Evolutionary conservation across 306 rosid species (phyloP).

Genomic region (Trifolium dubium): DNA sequence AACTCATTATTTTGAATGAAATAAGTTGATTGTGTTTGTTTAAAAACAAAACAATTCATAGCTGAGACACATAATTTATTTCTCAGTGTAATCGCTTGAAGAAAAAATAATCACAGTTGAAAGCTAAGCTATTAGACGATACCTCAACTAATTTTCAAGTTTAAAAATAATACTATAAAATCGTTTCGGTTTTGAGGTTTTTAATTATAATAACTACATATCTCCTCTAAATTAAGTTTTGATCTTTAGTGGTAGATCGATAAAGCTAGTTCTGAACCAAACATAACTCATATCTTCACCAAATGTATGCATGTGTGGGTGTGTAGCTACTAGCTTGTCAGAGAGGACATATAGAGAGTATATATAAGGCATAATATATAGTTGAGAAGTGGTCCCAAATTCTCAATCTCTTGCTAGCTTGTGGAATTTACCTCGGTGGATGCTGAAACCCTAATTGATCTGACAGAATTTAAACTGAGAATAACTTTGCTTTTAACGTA

Average conservation of each 20-base stretch:
- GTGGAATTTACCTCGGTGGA: conserved; percentile 21
- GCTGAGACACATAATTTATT: too few species aligned
- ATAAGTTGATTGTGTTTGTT: too few species aligned
- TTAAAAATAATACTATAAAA: too few species aligned
- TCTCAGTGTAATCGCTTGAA: too few species aligned
- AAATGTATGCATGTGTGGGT: neutral
- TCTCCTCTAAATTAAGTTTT: neutral
- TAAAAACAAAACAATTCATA: too few species aligned
- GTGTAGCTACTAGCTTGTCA: conserved; percentile 21
- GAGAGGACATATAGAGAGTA: conserved; percentile 33
- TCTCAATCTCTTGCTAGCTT: neutral
- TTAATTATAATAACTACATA: neutral
- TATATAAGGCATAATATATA: conserved; percentile 33
- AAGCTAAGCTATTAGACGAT: too few species aligned
- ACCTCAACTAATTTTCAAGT: too few species aligned
- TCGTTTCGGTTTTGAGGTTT: neutral
- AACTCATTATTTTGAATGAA: too few species aligned
- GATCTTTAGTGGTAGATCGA: conserved; percentile 16
- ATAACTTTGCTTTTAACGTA: conserved; percentile 10
- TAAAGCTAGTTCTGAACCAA: conserved; percentile 9
- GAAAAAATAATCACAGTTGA: too few species aligned
- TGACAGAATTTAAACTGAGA: conserved; percentile 44
- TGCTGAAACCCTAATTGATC: conserved; percentile 52
- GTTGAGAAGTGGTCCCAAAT: conserved; percentile 85
- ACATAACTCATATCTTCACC: neutral